Conservation (phyloP, 2,329 filamentous ascomycete species). For the Aureobasidium sp. region DNA sequence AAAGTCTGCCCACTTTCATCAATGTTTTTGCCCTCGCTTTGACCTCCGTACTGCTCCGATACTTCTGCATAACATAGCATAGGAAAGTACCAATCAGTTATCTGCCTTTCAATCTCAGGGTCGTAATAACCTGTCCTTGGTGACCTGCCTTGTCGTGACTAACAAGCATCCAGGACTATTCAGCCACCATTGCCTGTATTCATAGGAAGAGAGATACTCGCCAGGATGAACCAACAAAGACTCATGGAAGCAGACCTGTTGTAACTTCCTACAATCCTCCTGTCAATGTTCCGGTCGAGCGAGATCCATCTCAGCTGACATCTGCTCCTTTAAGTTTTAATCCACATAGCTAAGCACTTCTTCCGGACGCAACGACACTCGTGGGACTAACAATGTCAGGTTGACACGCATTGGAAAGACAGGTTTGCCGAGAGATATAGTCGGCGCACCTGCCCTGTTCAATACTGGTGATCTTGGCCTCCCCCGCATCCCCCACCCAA, state of each 20-base stretch:
- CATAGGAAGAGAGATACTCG: neutral
- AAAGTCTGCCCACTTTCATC: neutral
- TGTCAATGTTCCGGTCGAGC: neutral
- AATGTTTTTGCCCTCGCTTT: neutral
- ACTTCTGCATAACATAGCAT: neutral
- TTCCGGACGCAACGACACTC: neutral
- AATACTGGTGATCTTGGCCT: neutral
- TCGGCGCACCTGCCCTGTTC: conserved; percentile 3
- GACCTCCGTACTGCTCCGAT: neutral
- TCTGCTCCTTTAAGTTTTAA: neutral
- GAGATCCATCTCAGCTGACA: neutral
- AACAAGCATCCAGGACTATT: neutral
- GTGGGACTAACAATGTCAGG: neutral
- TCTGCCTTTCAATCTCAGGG: neutral
- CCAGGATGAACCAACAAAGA: neutral
- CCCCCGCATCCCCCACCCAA: conserved; percentile 2
- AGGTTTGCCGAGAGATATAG: conserved; percentile 5
- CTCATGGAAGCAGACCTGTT: neutral
- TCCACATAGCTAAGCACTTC: neutral
- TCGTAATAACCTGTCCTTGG: neutral
- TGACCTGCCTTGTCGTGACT: neutral
- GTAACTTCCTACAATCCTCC: neutral
- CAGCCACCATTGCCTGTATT: neutral
- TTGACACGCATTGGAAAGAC: neutral
- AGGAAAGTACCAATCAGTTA: neutral